These are phyloP conservation scores for Aspergillus sp. DNA, from an alignment of 2,329 filamentous ascomycete species.

Conservation along the genomic window DNA sequence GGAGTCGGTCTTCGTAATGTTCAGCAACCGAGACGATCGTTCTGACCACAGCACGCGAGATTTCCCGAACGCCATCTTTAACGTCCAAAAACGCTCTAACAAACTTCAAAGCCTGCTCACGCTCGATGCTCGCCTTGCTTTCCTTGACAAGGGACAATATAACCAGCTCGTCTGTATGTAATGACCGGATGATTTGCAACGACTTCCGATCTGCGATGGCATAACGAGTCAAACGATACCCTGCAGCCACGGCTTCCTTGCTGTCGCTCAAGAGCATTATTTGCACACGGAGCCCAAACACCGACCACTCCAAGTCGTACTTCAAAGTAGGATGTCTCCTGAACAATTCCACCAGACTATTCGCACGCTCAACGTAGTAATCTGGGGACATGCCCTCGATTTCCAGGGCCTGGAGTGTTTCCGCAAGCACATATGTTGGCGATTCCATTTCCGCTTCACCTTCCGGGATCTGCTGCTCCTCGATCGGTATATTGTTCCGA, in stretches of 20 bases:
- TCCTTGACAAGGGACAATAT: slow-evolving; percentile 93
- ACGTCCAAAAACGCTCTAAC: slow-evolving; percentile 93
- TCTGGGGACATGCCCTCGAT: slow-evolving; percentile 84
- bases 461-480: slow-evolving; percentile 51
- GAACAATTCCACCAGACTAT: slow-evolving; percentile 93
- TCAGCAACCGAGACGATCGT: slow-evolving; percentile 90
- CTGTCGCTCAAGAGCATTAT: slow-evolving; percentile 95
- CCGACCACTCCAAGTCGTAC: slow-evolving; percentile 93
- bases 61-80: slow-evolving; percentile 84
- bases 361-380: slow-evolving; percentile 92
- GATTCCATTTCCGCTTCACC: slow-evolving; percentile 72
- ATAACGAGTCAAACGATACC: slow-evolving; percentile 90
- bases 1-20: slow-evolving; percentile 78
- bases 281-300: slow-evolving; percentile 92
- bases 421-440: slow-evolving; percentile 85
- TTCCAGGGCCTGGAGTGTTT: slow-evolving; percentile 88
- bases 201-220: slow-evolving; percentile 91
- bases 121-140: slow-evolving; percentile 92
- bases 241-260: slow-evolving; percentile 91
- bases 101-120: slow-evolving; percentile 96
- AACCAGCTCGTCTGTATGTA: slow-evolving; percentile 92
- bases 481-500: slow-evolving; percentile 40
- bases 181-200: slow-evolving; percentile 78
- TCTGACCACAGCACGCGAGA: slow-evolving; percentile 82
- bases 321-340: slow-evolving; percentile 90